A percentile compares a stretch with the other conserved stretches of the same genome.
These are phyloP conservation scores for Rosa lucieae DNA, from an alignment of 306 rosid species.

Conservation along the genomic window DNA sequence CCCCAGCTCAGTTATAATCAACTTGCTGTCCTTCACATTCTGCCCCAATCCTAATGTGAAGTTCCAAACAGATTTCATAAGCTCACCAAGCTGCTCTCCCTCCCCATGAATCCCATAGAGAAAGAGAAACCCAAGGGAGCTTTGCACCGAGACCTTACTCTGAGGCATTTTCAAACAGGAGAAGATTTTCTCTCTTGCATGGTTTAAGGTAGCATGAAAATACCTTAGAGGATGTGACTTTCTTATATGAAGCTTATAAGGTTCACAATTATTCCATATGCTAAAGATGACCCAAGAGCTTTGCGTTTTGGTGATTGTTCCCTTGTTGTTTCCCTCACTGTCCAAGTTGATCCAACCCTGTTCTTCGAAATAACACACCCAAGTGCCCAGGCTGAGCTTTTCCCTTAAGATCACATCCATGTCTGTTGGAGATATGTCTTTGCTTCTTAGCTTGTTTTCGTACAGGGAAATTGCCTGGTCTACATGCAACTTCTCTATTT, in stretches of 20 bases:
- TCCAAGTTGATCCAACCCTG: slow-evolving; percentile 43
- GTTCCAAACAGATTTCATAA: slow-evolving; percentile 58
- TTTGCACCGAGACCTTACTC: slow-evolving; percentile 26
- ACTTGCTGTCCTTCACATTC: slow-evolving; percentile 39
- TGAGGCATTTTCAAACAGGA: slow-evolving; percentile 53
- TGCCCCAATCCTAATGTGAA: slow-evolving; percentile 57
- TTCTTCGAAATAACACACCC: slow-evolving; percentile 64
- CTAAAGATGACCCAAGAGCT: slow-evolving; percentile 68
- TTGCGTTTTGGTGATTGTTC: slow-evolving; percentile 31
- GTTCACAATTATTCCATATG: slow-evolving; percentile 65
- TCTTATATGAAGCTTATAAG: slow-evolving; percentile 52
- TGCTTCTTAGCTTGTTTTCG: slow-evolving; percentile 38
- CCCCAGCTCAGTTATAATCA: slow-evolving; percentile 45
- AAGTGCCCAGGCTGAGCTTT: slow-evolving; percentile 64
- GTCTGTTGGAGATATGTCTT: slow-evolving; percentile 56
- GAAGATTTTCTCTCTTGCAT: slow-evolving; percentile 53
- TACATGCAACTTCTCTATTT: slow-evolving; percentile 48
- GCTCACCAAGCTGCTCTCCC: slow-evolving; percentile 59
- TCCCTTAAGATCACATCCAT: slow-evolving; percentile 63
- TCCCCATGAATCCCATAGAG: slow-evolving; percentile 69
- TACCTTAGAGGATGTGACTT: slow-evolving; percentile 50
- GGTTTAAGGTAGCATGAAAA: slow-evolving; percentile 42
- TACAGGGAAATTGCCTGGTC: slow-evolving; percentile 58
- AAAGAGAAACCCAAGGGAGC: slow-evolving; percentile 48
- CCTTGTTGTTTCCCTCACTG: slow-evolving; percentile 22